Percentiles rank a stretch among this genome's conserved stretches.
phyloP scores from a whole-genome alignment of 257 asterid species.

The Datura wrightii region DNA sequence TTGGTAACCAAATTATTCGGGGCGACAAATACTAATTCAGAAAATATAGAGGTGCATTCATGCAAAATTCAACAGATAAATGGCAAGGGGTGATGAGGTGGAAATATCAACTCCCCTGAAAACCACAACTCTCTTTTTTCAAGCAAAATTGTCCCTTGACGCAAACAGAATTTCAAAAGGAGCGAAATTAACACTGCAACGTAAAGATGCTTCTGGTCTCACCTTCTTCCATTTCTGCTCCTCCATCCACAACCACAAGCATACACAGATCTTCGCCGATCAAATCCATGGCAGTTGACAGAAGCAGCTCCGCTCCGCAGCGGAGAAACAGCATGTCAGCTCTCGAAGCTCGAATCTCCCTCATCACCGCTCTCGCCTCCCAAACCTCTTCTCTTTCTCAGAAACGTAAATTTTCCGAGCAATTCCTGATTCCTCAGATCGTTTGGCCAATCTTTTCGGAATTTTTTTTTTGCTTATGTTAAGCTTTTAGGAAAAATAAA shows the following conservation, averaged over 20 bases:
- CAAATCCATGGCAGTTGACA: slow-evolving; percentile 45
- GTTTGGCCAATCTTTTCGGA: too few relatives aligned
- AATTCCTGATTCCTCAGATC: not conserved
- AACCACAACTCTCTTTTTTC: not conserved
- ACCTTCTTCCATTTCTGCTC: slow-evolving; percentile 2
- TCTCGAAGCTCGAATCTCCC: slow-evolving; percentile 68
- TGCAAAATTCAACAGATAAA: not conserved
- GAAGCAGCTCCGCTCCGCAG: slow-evolving; percentile 34
- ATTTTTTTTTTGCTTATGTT: too few relatives aligned
- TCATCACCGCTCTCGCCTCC: slow-evolving; percentile 74
- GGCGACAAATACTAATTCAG: too few relatives aligned
- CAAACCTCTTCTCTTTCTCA: slow-evolving; percentile 71
- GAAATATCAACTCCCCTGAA: too few relatives aligned
- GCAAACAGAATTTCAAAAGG: not conserved
- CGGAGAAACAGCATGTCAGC: slow-evolving; percentile 43
- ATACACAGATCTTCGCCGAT: not conserved
- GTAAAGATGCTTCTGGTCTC: not conserved
- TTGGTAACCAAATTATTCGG: too few relatives aligned
- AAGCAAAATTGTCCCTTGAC: not conserved
- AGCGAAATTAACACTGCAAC: not conserved
- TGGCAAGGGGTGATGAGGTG: too few relatives aligned
- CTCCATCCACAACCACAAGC: not conserved
- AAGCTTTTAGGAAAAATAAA: too few relatives aligned
- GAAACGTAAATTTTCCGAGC: slow-evolving; percentile 53
- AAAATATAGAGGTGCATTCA: not conserved